Evolutionary conservation across 108 stramenopile species (phyloP), one percentile per base, ranked within the genome.

Genomic region (Aurantiochytrium sp.): DNA sequence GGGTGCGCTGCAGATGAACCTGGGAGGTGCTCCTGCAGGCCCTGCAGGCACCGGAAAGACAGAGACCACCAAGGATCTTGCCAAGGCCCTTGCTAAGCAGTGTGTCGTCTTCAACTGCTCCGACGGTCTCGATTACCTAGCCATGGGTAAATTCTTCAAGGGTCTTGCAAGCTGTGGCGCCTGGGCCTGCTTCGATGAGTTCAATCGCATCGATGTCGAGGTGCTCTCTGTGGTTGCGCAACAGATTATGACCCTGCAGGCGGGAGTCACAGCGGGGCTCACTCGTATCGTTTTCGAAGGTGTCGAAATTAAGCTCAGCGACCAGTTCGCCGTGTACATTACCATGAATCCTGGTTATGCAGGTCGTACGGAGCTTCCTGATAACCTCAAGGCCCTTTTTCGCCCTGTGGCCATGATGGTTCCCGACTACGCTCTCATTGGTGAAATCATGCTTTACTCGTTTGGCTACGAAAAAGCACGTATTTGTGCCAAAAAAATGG

Each of bases 401-500:
- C 93, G 95, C 5, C 94, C 95, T 25, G 95, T 95, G 12, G 95
- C 95, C 5, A 95, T 95, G 95, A 95, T 95, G 95, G 95, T 95
- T 12, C 95, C 95, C 53, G 95, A 95, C 92, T 95, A 95, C 89
- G 94, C 93, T 44, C 92, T 95, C 28, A 95, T 95, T 44, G 94
- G 93, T 21, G 95, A 95, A 88, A 95, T 95, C 90, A 94, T 94
- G 93, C 92, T 94, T 58, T 94, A 92, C 88, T 90, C 93, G 21
- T 94, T 93, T 71, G 94, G 94, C 44, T 94, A 92, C 87, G 76
- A 29, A 69, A 88, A 90, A 19, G 91, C 89, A 45, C 29, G 55
- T 28, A 23, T 71, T 8, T 60, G 58, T 18, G 89, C 76, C 5
- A 83, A 89, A 57, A 92, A 94, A 93, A 95, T 95, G 95, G 95